Percentiles rank a stretch among this genome's conserved stretches.
phyloP scores from a whole-genome alignment of 371 early-diverging fungal genomes.

The Catenaria anguillulae region DNA sequence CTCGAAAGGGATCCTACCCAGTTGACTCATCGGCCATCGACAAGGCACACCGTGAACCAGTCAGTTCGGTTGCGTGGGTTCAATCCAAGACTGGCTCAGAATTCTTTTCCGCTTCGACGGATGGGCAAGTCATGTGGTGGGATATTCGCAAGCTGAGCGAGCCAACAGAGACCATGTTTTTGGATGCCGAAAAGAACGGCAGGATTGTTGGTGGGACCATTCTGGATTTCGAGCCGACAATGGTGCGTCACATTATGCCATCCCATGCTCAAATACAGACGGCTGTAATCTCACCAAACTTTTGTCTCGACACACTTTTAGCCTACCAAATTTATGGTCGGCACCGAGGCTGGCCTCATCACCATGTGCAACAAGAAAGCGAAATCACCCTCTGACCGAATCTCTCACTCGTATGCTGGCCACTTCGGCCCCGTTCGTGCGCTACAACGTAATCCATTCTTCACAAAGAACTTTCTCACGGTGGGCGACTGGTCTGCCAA shows the following conservation, averaged over 20 bases:
- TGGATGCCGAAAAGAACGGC: conserved; percentile 42
- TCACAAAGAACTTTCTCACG: conserved; percentile 37
- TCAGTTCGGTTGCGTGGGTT: conserved; percentile 34
- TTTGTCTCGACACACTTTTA: conserved; percentile 10
- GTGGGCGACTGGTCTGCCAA: conserved; percentile 41
- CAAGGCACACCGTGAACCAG: conserved; percentile 34
- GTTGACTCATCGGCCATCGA: conserved; percentile 32
- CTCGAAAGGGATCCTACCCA: conserved; percentile 33
- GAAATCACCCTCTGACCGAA: conserved; percentile 35
- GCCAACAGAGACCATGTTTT: conserved; percentile 30
- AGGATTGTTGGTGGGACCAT: conserved; percentile 35
- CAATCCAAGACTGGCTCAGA: conserved; percentile 41
- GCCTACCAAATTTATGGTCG: conserved; percentile 50
- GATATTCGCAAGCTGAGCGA: conserved; percentile 41
- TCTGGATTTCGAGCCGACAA: conserved; percentile 37
- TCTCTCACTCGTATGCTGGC: conserved; percentile 35
- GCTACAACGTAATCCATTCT: conserved; percentile 39
- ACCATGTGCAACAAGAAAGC: conserved; percentile 44
- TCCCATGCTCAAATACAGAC: too few species aligned
- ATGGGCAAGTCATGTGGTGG: conserved; percentile 42
- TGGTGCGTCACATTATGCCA: conserved; percentile 18
- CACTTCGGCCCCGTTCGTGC: conserved; percentile 37
- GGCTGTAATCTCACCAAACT: too few species aligned
- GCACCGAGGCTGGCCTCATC: conserved; percentile 34
- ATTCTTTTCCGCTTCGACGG: conserved; percentile 37